A percentile compares a stretch with the other conserved stretches of the same genome.
Conservation (phyloP, 2,329 filamentous ascomycete genomes). For the Arthroderma sp. region DNA sequence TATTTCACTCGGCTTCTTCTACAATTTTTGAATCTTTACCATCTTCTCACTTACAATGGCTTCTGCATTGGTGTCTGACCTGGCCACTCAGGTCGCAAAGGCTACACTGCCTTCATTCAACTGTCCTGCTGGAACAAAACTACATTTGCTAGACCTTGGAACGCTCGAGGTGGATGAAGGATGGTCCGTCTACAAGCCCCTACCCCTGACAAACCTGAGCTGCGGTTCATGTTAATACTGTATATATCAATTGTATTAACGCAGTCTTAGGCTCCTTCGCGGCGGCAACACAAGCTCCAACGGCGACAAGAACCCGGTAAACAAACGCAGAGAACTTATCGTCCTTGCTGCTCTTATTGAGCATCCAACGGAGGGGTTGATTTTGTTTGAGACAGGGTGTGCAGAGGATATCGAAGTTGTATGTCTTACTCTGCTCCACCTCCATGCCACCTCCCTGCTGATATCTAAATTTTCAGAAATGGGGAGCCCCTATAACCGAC, state of each 20-base stretch:
- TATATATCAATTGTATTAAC: not conserved
- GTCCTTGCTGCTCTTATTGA: slow-evolving; percentile 33
- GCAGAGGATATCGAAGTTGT: slow-evolving; percentile 30
- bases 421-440: slow-evolving; percentile 6
- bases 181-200: slow-evolving; percentile 18
- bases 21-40: too few species aligned
- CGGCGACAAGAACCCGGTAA: slow-evolving; percentile 25
- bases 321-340: slow-evolving; percentile 31
- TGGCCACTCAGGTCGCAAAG: slow-evolving; percentile 5
- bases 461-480: slow-evolving; percentile 15
- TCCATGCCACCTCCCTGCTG: not conserved
- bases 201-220: not conserved
- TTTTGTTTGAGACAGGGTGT: slow-evolving; percentile 35
- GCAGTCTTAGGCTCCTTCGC: slow-evolving; percentile 20
- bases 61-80: slow-evolving; percentile 1
- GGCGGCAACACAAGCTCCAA: slow-evolving; percentile 27
- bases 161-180: slow-evolving; percentile 36
- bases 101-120: slow-evolving; percentile 23
- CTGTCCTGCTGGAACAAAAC: slow-evolving; percentile 35
- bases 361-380: slow-evolving; percentile 32
- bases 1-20: too few species aligned
- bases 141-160: slow-evolving; percentile 35
- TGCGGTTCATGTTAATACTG: not conserved
- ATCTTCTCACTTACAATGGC: not conserved
- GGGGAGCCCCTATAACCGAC: slow-evolving; percentile 25